Percentiles rank a stretch among this genome's conserved stretches.
Conservation (phyloP, 2,329 filamentous ascomycete genomes). For the Fusarium longipes region DNA sequence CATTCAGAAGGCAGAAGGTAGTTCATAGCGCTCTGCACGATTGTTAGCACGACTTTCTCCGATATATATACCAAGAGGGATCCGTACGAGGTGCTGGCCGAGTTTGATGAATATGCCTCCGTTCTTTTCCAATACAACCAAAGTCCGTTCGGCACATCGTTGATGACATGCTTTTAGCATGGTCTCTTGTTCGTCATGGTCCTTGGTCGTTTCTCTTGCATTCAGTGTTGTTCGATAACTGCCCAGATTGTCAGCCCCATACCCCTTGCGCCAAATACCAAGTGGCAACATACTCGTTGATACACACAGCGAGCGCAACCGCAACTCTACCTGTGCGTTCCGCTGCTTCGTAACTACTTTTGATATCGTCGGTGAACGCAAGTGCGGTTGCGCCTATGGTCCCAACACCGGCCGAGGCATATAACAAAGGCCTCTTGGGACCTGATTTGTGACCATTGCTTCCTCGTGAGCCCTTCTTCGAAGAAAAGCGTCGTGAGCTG, state of each 20-base stretch:
- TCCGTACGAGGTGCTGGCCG: constrained; percentile 83
- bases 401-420: constrained; percentile 64
- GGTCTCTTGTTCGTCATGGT: constrained; percentile 72
- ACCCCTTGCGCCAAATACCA: background rate
- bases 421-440: constrained; percentile 54
- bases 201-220: constrained; percentile 68
- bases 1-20: constrained; percentile 92
- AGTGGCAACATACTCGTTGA: constrained; percentile 77
- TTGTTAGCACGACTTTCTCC: constrained; percentile 38
- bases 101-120: constrained; percentile 99
- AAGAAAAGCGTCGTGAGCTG: constrained; percentile 48
- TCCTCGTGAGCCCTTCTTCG: constrained; percentile 42
- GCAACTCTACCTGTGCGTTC: constrained; percentile 84
- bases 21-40: constrained; percentile 83
- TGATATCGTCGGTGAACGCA: constrained; percentile 75
- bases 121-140: constrained; percentile 91
- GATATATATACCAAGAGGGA: background rate
- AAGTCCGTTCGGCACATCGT: constrained; percentile 88
- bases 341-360: constrained; percentile 78
- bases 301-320: constrained; percentile 78
- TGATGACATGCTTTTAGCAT: constrained; percentile 87
- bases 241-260: background rate
- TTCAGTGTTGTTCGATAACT: constrained; percentile 92
- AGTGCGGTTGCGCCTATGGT: constrained; percentile 61
- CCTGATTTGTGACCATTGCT: constrained; percentile 38